Percentiles rank a stretch among this genome's conserved stretches.
Evolutionary conservation across 2,329 filamentous ascomycete genomes (phyloP).

Genomic region (Dothidotthia symphoricarpi): DNA sequence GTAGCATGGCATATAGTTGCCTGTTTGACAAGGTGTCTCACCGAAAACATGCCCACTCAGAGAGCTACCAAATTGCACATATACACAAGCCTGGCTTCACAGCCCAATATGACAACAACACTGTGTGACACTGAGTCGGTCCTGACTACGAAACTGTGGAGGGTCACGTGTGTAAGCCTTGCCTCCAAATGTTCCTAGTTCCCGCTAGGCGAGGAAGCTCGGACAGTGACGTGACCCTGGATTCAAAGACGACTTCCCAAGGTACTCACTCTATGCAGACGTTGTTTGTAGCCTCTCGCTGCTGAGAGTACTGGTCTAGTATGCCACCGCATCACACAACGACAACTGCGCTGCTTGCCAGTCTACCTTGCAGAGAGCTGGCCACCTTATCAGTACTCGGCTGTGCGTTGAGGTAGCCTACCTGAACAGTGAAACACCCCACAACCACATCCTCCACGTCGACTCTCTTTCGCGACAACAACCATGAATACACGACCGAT

Average conservation of each 20-base stretch:
- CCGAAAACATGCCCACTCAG: too few species aligned
- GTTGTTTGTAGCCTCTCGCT: constrained; percentile 8
- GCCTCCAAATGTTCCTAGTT: too few species aligned
- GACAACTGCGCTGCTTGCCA: constrained; percentile 14
- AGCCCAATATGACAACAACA: too few species aligned
- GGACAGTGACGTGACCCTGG: constrained; percentile 9
- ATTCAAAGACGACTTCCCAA: constrained; percentile 6
- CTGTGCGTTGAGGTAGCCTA: constrained; percentile 17
- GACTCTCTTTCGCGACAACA: background rate
- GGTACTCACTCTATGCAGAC: too few species aligned
- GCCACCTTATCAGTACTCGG: constrained; percentile 6
- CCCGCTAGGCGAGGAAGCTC: constrained; percentile 17
- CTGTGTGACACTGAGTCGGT: too few species aligned
- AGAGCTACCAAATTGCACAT: too few species aligned
- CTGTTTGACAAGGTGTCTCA: too few species aligned
- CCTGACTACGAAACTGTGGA: too few species aligned
- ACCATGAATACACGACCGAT: constrained; percentile 85
- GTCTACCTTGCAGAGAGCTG: constrained; percentile 9
- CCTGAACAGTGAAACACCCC: constrained; percentile 1
- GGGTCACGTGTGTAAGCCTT: too few species aligned
- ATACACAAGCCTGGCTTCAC: too few species aligned
- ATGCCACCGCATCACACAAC: constrained; percentile 17
- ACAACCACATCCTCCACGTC: background rate
- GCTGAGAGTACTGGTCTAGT: constrained; percentile 20
- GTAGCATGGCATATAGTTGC: too few species aligned